These are phyloP conservation scores for Rubia tinctorum DNA, from an alignment of 305 asterid species.

Conservation along the genomic window DNA sequence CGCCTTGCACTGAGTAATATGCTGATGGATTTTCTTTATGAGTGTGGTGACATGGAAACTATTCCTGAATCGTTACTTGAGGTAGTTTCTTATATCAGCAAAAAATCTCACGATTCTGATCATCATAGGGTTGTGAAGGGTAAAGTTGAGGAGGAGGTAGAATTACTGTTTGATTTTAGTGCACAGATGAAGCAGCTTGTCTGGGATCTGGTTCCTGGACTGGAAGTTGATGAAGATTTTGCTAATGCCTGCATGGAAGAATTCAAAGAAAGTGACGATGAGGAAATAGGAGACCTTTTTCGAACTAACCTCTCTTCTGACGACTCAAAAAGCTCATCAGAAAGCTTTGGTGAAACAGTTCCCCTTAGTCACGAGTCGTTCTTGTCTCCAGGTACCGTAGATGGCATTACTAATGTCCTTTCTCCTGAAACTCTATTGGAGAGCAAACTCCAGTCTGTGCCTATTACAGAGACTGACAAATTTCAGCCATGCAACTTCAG, in stretches of 20 bases:
- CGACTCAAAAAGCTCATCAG: slow-evolving; percentile 34
- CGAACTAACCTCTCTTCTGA: slow-evolving; percentile 23
- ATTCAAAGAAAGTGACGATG: slow-evolving; percentile 36
- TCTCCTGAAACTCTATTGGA: slow-evolving; percentile 28
- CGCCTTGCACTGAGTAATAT: slow-evolving; percentile 45
- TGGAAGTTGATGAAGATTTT: slow-evolving; percentile 61
- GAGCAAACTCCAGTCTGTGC: slow-evolving; percentile 25
- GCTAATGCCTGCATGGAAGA: slow-evolving; percentile 61
- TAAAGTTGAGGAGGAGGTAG: slow-evolving; percentile 57
- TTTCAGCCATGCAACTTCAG: slow-evolving; percentile 17
- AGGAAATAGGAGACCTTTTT: slow-evolving; percentile 20
- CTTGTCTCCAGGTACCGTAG: slow-evolving; percentile 23
- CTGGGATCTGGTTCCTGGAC: slow-evolving; percentile 44
- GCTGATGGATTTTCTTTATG: slow-evolving; percentile 70
- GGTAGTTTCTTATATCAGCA: slow-evolving; percentile 47
- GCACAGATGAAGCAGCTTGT: slow-evolving; percentile 77
- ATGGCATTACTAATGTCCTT: slow-evolving; percentile 20
- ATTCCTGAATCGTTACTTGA: slow-evolving; percentile 53
- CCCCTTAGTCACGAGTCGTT: slow-evolving; percentile 30
- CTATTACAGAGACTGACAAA: slow-evolving; percentile 25
- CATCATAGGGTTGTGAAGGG: slow-evolving; percentile 32
- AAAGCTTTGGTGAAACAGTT: slow-evolving; percentile 57
- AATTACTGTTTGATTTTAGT: slow-evolving; percentile 53
- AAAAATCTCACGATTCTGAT: slow-evolving; percentile 27
- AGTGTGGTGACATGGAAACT: slow-evolving; percentile 68